Base-by-base conservation (phyloP, 2,329 filamentous ascomycete species). In the Cadophora sp. region DNA sequence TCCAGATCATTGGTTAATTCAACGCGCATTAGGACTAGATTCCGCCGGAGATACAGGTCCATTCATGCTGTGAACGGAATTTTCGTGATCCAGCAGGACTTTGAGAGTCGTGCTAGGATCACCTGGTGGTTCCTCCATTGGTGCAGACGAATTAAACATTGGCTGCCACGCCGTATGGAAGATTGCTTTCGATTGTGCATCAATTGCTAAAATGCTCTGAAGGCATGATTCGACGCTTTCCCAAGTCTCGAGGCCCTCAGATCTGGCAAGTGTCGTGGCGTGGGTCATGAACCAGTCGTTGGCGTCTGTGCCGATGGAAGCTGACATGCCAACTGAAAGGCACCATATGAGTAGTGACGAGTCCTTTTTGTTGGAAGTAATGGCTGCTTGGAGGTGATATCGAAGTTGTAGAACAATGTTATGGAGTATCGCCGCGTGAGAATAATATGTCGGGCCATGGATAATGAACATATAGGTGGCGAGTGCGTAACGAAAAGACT, bases 381-480 rank as follows among this genome's bases (percentile, higher is more conserved):
- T 66, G 8, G 76, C 50, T 37, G 61, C 12, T 14, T 74, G 68
- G 5, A 84, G 74, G 29, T 79, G 69, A 0, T 67, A 34, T 26
- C 74, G 76, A 16, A 84, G 75, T 24, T 73, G 77, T 1, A 66
- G 31, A 14, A 82, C 69, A 1, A 83, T 76, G 0, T 70, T 75
- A 56, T 79, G 77, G 4, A 79, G 68, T 12, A 86, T 77, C 11
- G 77, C 78, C 0, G 77, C 79, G 68, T 87, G 85, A 1, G 85
- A 83, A 69, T 85, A 88, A 71, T 87, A 88, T 9, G 85, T 86
- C 31, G 85, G 82, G 0, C 85, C 86, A 12, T 87, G 86, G 0
- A 84, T 77, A 50, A 81, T 80, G 22, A 88, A 80, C 82, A 87
- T 84, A 76, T 85, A 87, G 0, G 87, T 79, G 0, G 82, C 74